These are phyloP conservation scores for Chlorociboria aeruginascens DNA, from an alignment of 495 filamentous ascomycete species.

Conservation along the genomic window DNA sequence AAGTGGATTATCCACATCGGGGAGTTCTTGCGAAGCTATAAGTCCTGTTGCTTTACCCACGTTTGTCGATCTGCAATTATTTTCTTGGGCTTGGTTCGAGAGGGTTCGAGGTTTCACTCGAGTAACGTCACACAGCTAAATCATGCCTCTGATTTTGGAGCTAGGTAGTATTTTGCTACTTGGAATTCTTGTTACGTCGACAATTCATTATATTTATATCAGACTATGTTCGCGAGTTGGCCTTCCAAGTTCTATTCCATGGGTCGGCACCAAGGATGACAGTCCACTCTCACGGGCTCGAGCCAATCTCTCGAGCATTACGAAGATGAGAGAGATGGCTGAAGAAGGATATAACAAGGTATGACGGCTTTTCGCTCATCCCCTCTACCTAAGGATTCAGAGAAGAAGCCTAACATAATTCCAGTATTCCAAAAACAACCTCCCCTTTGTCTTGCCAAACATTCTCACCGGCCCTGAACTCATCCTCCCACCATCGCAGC, in stretches of 20 bases:
- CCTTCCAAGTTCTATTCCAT: neutral
- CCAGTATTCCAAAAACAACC: constrained; percentile 27
- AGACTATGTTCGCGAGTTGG: neutral
- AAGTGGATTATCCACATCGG: too few species aligned
- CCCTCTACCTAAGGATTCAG: neutral
- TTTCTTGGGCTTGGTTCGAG: too few species aligned
- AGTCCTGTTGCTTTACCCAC: too few species aligned
- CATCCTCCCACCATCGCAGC: constrained; percentile 28
- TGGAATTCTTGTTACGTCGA: neutral
- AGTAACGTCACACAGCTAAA: too few species aligned
- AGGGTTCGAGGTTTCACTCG: too few species aligned
- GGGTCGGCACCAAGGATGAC: constrained; percentile 1
- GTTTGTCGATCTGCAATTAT: too few species aligned
- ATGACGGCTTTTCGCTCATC: neutral
- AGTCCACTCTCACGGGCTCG: neutral
- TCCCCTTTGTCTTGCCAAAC: constrained; percentile 29
- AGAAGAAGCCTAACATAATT: neutral
- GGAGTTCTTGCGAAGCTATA: too few species aligned
- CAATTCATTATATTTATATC: neutral
- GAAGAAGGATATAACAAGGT: constrained; percentile 8
- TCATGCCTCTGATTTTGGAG: too few species aligned
- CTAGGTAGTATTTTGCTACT: too few species aligned
- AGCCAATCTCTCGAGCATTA: constrained; percentile 1
- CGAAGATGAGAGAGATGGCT: constrained; percentile 1
- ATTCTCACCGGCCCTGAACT: constrained; percentile 30